Evolutionary conservation across 2,329 filamentous ascomycete genomes (phyloP), one percentile per base, ranked within the genome.

Genomic region (Fusarium pilosicola): DNA sequence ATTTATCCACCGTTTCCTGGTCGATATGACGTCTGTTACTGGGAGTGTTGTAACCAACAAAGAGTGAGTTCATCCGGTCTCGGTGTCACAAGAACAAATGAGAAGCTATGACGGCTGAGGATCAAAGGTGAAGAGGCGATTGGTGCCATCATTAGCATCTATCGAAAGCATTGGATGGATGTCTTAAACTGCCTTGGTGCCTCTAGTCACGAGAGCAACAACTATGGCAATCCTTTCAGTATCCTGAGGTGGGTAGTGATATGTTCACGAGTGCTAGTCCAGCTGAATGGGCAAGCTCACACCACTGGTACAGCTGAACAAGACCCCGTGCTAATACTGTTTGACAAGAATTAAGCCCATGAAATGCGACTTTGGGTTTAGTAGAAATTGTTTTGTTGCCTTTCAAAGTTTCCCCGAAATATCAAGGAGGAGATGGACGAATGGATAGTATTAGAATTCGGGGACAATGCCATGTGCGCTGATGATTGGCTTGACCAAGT

Each of bases 401-500:
- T 24, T 24, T 30, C 30, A 30, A 30, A 30, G 30, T 30, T 30
- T 30, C 30, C 13, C 36, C 45, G 41, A 24, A 54, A 51, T 38
- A n/a, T 17, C 17, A 32, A 54, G 15, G 18, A 11, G n/a, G 28
- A 30, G 61, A 51, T 56, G 65, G 70, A 32, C 54, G 57, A 62
- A 75, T 55, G 61, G 72, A 48, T 38, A 58, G 41, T 49, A 61
- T 61, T 49, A 60, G 67, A 68, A 64, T 55, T 62, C 73, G 70
- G 68, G 61, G 41, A 57, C 34, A 48, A n/a, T 46, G 61, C 65
- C 80, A 81, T 81, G 80, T 81, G 80, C 71, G 65, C 52, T 67
- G 63, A 76, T 78, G 78, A 79, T 79, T 79, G 78, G 78, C 65
- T 67, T 65, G 49, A 75, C 65, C 45, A 49, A 56, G 24, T 38